Conservation (phyloP, 176 grass and related monocot species). For the Poa pratensis region DNA sequence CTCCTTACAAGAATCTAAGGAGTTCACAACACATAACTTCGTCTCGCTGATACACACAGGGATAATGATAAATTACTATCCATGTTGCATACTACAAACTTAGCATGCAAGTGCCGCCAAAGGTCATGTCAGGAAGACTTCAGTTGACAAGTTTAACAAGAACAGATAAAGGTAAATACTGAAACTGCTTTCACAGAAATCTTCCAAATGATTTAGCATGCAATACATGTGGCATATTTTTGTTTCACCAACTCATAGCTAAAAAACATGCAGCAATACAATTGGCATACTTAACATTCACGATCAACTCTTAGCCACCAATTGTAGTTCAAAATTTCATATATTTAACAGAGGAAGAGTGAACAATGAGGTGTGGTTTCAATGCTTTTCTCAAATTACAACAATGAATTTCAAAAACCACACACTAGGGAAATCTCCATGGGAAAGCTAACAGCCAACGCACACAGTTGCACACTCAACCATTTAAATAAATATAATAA, state of each 20-base stretch:
- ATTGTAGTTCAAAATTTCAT: neutral
- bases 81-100: constrained; percentile 10
- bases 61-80: neutral
- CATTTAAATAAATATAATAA: constrained; percentile 14
- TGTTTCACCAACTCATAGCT: neutral
- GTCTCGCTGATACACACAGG: neutral
- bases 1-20: neutral
- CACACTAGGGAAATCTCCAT: neutral
- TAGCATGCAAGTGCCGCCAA: constrained; percentile 1
- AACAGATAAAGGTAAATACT: constrained; percentile 1
- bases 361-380: neutral
- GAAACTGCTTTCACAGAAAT: constrained; percentile 1
- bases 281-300: constrained; percentile 7
- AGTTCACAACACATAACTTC: constrained; percentile 8
- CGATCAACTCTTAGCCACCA: neutral
- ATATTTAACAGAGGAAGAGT: neutral
- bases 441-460: neutral
- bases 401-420: neutral
- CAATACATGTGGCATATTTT: constrained; percentile 8
- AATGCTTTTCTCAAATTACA: neutral
- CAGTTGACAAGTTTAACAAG: constrained; percentile 15
- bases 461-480: neutral
- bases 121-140: neutral
- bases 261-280: neutral
- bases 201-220: constrained; percentile 1